Percentiles rank a stretch among this genome's conserved stretches.
These are phyloP conservation scores for Agaricus sinodeliciosus DNA, from an alignment of 768 basidiomycete species.

Conservation along the genomic window DNA sequence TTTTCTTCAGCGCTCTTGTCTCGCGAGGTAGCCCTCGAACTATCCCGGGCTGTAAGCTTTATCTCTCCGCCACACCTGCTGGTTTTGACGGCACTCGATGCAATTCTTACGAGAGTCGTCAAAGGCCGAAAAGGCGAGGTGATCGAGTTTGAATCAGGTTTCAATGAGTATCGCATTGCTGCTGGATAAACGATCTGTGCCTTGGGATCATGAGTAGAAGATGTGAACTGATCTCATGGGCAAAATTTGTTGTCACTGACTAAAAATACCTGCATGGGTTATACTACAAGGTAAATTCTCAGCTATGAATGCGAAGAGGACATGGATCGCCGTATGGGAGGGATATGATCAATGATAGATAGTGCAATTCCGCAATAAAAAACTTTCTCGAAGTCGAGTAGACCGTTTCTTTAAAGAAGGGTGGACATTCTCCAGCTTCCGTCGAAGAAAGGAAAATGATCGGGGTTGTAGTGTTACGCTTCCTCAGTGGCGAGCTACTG, in stretches of 20 bases:
- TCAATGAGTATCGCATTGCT: too few relatives aligned
- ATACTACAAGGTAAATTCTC: background rate
- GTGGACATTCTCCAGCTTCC: background rate
- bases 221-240: too few relatives aligned
- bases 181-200: too few relatives aligned
- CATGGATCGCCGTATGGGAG: background rate
- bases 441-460: constrained; percentile 2
- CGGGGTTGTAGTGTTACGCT: background rate
- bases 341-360: background rate
- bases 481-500: background rate
- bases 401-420: background rate
- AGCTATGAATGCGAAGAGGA: background rate
- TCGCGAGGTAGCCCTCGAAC: background rate
- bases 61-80: background rate
- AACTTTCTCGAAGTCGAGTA: background rate
- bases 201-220: too few relatives aligned
- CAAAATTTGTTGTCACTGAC: too few relatives aligned
- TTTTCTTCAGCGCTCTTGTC: constrained; percentile 10
- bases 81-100: background rate
- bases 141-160: too few relatives aligned
- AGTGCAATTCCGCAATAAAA: background rate
- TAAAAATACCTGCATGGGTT: too few relatives aligned
- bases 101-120: background rate
- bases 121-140: background rate
- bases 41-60: background rate